phyloP scores from a whole-genome alignment of 495 filamentous ascomycete genomes.

The Lindgomyces ingoldianus region DNA sequence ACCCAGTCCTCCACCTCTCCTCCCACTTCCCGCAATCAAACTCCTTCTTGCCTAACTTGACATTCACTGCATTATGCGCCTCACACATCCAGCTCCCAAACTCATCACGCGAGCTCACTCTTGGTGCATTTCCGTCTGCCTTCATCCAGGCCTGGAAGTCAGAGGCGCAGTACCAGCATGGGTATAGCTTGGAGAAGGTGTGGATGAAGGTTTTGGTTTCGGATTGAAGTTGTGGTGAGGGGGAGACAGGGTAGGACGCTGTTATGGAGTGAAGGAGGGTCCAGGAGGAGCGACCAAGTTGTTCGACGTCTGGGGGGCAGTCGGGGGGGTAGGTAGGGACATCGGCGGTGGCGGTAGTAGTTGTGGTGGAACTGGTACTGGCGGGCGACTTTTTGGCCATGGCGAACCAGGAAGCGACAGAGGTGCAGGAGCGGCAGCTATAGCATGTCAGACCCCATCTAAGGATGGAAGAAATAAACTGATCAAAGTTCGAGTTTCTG shows the following conservation, averaged over 20 bases:
- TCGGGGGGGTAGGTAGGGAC: conserved; percentile 37
- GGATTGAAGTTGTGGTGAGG: conserved; percentile 64
- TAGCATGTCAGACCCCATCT: conserved; percentile 16
- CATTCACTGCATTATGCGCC: conserved; percentile 97
- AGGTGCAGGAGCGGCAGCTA: conserved; percentile 89
- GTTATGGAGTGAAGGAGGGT: conserved; percentile 90
- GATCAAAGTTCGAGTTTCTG: neutral
- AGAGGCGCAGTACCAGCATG: conserved; percentile 91
- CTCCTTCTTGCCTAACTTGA: conserved; percentile 82
- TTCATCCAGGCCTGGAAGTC: conserved; percentile 86
- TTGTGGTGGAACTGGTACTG: conserved; percentile 16
- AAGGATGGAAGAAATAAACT: neutral
- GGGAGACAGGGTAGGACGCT: conserved; percentile 74
- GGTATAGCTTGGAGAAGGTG: conserved; percentile 81
- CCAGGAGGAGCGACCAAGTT: conserved; percentile 83
- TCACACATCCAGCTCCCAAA: conserved; percentile 95
- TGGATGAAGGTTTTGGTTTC: conserved; percentile 78
- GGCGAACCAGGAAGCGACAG: conserved; percentile 66
- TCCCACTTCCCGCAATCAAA: conserved; percentile 94
- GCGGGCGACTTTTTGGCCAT: conserved; percentile 58
- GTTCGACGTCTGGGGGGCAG: conserved; percentile 76
- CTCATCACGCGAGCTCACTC: conserved; percentile 65
- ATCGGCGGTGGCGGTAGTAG: conserved; percentile 31
- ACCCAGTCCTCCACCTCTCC: conserved; percentile 91
- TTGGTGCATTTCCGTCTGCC: conserved; percentile 66